Evolutionary conservation across 441 rosid species (phyloP).

Genomic region (Adansonia rubrostipa): DNA sequence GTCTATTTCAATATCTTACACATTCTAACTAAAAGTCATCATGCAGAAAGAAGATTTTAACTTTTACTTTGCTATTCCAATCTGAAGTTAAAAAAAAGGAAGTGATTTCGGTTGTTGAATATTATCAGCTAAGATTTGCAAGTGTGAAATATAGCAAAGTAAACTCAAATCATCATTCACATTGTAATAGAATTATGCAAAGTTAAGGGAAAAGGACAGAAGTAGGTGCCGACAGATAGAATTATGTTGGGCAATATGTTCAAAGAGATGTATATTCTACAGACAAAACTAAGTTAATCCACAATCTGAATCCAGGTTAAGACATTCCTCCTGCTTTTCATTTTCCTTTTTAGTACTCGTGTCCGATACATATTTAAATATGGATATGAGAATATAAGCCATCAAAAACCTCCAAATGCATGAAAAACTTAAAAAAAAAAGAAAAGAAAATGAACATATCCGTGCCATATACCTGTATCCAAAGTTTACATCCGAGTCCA

Average conservation of each 20-base stretch:
- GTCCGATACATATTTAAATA: too few relatives aligned
- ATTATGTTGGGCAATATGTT: not conserved
- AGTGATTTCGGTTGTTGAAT: not conserved
- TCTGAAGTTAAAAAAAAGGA: not conserved
- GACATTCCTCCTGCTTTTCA: too few relatives aligned
- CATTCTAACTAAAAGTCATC: slow-evolving; percentile 8
- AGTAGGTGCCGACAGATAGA: slow-evolving; percentile 14
- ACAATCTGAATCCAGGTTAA: slow-evolving; percentile 14
- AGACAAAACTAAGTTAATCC: slow-evolving; percentile 9
- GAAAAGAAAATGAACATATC: too few relatives aligned
- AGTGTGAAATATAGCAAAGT: too few relatives aligned
- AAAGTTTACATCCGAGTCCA: too few relatives aligned
- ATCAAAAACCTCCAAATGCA: too few relatives aligned
- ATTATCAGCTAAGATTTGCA: not conserved
- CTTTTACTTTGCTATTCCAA: not conserved
- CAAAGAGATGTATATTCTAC: not conserved
- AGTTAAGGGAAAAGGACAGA: slow-evolving; percentile 1
- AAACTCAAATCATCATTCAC: not conserved
- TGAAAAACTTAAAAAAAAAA: too few relatives aligned
- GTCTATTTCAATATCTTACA: slow-evolving; percentile 13
- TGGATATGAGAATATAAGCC: too few relatives aligned
- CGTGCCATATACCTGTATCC: too few relatives aligned
- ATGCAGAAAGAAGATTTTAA: not conserved
- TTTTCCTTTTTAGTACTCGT: too few relatives aligned
- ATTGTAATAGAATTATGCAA: not conserved